These are phyloP conservation scores for Phytophthora cactorum DNA, from an alignment of 352 stramenopile species.

Conservation along the genomic window DNA sequence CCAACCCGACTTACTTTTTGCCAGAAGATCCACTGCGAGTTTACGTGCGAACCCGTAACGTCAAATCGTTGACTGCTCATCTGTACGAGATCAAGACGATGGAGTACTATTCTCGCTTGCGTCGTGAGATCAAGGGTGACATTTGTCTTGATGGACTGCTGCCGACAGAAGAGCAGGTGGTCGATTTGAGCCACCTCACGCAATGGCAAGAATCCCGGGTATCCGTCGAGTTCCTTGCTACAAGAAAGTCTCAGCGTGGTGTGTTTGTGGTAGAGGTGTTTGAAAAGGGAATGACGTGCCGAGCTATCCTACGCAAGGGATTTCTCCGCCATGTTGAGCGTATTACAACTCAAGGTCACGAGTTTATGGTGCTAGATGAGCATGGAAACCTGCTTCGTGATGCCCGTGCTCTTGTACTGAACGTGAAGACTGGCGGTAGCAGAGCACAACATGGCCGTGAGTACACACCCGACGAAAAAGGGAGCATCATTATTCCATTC, in stretches of 20 bases:
- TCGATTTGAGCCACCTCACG: constrained; percentile 56
- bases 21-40: constrained; percentile 48
- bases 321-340: constrained; percentile 58
- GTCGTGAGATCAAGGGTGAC: constrained; percentile 52
- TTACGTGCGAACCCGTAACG: constrained; percentile 52
- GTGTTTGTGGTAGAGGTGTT: constrained; percentile 74
- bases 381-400: constrained; percentile 42
- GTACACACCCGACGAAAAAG: constrained; percentile 36
- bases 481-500: constrained; percentile 54
- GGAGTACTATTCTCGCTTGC: constrained; percentile 60
- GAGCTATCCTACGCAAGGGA: constrained; percentile 63
- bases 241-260: constrained; percentile 34
- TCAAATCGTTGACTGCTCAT: constrained; percentile 59
- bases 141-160: constrained; percentile 65
- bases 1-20: constrained; percentile 48
- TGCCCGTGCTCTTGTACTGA: constrained; percentile 45
- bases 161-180: constrained; percentile 56
- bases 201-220: constrained; percentile 53
- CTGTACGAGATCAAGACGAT: constrained; percentile 68
- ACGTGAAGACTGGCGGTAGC: constrained; percentile 42
- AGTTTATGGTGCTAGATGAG: constrained; percentile 63
- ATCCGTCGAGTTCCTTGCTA: constrained; percentile 34
- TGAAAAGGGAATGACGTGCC: constrained; percentile 57
- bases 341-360: constrained; percentile 51
- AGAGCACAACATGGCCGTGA: constrained; percentile 42